Evolutionary conservation across 2,329 filamentous ascomycete species (phyloP), one percentile per base, ranked within the genome.

Genomic region (Aspergillus texensis): DNA sequence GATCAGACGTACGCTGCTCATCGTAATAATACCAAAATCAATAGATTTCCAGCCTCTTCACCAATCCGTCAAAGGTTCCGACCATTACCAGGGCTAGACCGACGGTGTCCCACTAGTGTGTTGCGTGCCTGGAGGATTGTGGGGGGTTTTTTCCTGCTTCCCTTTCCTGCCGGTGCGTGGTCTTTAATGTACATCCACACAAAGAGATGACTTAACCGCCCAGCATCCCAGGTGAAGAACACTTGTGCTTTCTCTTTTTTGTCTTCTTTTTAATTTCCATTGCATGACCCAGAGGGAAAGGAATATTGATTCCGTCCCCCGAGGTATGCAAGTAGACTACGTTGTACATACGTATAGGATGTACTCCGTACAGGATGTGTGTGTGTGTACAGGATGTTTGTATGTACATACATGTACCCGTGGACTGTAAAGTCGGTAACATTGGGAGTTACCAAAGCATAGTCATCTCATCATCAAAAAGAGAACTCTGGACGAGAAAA

Each of bases 11-110:
- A 64, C 57, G 48, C 39, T 57, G 66, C 67, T 56, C 67, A 69
- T 69, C 66, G 62, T 57, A 68, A 69, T 69, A 34, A 3, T 32
- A 32, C 10, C 4, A 34, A 12, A 34, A 34, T 12, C n/a, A 26
- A 14, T 26, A 14, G 11, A n/a, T 41, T 41, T 48, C 45, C 45
- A 48, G 45, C 21, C 45, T 48, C 45, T 48, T 26, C 24, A 56
- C 59, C 48, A 60, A 48, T 64, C 53, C 62, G 48, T 65, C 65
- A 67, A 67, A 69, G 57, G 68, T 71, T 72, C 63, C 66, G 65
- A 60, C 68, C 66, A 70, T 58, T 57, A 62, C 61, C 53, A 66
- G 65, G 70, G 62, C 71, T 68, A 71, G 70, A 69, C 68, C 63
- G 65, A 67, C 64, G 67, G 70, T 66, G 67, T 69, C 58, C 58